These are phyloP conservation scores for Cadophora luteo-olivacea DNA, from an alignment of 2,329 filamentous ascomycete species.

Conservation along the genomic window DNA sequence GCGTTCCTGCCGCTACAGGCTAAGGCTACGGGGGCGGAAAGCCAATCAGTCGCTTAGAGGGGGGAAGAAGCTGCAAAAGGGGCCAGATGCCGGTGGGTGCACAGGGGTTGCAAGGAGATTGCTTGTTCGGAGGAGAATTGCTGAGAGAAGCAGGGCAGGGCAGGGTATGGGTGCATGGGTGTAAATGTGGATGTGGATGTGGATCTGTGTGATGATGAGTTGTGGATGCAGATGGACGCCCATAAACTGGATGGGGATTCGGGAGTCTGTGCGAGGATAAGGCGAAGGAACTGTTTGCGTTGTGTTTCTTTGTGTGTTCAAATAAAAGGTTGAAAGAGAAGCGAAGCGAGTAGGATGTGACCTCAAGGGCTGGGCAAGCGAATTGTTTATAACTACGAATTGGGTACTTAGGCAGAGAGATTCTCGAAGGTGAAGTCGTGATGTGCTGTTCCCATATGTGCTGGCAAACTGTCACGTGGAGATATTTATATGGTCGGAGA, in stretches of 20 bases:
- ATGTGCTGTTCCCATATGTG: not conserved
- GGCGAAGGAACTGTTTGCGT: not conserved
- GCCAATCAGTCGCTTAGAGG: slow-evolving; percentile 13
- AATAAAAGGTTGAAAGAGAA: not conserved
- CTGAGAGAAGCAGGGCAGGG: not conserved
- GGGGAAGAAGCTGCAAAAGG: not conserved
- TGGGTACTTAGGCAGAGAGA: not conserved
- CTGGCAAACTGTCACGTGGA: slow-evolving; percentile 7
- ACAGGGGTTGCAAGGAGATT: slow-evolving; percentile 3
- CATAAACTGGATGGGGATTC: slow-evolving; percentile 5
- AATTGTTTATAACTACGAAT: not conserved
- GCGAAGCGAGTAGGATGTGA: not conserved
- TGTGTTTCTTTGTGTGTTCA: not conserved
- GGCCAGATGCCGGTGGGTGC: slow-evolving; percentile 2
- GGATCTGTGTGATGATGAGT: no score
- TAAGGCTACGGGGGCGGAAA: not conserved
- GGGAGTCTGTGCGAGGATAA: slow-evolving; percentile 8
- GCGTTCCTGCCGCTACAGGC: not conserved
- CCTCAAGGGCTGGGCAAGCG: not conserved
- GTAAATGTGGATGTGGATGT: not conserved
- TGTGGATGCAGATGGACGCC: not conserved
- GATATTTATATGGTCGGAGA: not conserved
- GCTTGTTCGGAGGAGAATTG: not conserved
- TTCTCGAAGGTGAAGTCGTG: not conserved
- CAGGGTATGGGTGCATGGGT: not conserved